Evolutionary conservation across 192 early-diverging fungal genomes (phyloP).

Genomic region (Spizellomyces punctatus): DNA sequence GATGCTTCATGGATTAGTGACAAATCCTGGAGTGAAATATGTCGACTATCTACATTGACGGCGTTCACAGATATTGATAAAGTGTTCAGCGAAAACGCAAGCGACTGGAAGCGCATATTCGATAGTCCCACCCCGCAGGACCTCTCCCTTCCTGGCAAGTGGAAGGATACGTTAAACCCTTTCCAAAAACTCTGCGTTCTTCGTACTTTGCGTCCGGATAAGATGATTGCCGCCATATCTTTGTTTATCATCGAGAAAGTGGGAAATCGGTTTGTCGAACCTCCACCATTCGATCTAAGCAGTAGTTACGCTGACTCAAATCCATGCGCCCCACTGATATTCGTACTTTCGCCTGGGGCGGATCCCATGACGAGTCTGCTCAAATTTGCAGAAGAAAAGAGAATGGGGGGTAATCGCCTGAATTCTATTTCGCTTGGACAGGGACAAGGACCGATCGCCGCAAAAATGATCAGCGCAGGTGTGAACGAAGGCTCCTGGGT

Average conservation of each 20-base stretch:
- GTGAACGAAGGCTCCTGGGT: slow-evolving; percentile 60
- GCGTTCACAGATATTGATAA: slow-evolving; percentile 45
- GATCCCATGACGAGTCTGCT: slow-evolving; percentile 62
- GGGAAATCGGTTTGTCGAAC: slow-evolving; percentile 60
- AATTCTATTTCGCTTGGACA: slow-evolving; percentile 64
- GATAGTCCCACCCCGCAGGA: slow-evolving; percentile 54
- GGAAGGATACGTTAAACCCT: slow-evolving; percentile 37
- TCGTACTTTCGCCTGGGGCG: slow-evolving; percentile 62
- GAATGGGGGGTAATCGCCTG: slow-evolving; percentile 55
- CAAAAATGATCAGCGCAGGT: slow-evolving; percentile 53
- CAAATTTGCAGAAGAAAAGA: slow-evolving; percentile 58
- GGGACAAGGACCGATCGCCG: slow-evolving; percentile 66
- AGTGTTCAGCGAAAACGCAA: slow-evolving; percentile 37
- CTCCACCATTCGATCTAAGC: slow-evolving; percentile 62
- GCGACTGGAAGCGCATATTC: slow-evolving; percentile 54
- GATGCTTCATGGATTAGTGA: slow-evolving; percentile 58
- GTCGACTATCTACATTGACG: slow-evolving; percentile 42
- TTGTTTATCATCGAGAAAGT: slow-evolving; percentile 59
- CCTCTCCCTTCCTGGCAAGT: slow-evolving; percentile 46
- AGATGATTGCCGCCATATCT: slow-evolving; percentile 53
- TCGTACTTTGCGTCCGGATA: slow-evolving; percentile 58
- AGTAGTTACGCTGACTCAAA: slow-evolving; percentile 62
- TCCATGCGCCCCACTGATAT: slow-evolving; percentile 53
- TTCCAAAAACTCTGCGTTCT: slow-evolving; percentile 58
- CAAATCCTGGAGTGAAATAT: slow-evolving; percentile 55